phyloP scores from a whole-genome alignment of 306 rosid species.

The Urtica urens region DNA sequence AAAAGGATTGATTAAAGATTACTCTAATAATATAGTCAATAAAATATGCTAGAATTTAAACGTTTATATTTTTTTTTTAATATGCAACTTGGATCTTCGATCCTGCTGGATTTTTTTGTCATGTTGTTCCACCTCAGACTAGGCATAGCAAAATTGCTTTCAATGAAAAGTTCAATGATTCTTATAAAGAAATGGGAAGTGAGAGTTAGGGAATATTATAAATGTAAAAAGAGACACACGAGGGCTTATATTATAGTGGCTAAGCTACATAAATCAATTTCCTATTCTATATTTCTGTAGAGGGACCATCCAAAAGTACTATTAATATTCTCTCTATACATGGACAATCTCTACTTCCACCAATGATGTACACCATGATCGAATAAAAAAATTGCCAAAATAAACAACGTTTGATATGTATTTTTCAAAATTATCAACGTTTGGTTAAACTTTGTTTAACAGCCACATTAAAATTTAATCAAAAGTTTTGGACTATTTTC shows the following conservation, averaged over 20 bases:
- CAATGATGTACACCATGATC: too few relatives aligned
- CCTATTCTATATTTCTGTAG: too few relatives aligned
- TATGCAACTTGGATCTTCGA: constrained; percentile 1
- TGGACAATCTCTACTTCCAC: too few relatives aligned
- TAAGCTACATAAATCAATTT: too few relatives aligned
- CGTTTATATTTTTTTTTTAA: not conserved
- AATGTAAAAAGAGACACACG: not conserved
- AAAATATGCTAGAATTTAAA: not conserved
- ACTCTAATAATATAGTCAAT: not conserved
- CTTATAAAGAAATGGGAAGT: not conserved
- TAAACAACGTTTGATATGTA: too few relatives aligned
- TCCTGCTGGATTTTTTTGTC: constrained; percentile 7
- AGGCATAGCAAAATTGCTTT: not conserved
- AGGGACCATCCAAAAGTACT: not conserved
- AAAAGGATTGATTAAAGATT: not conserved
- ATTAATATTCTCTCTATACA: too few relatives aligned
- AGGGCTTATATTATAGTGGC: not conserved
- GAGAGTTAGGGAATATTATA: not conserved
- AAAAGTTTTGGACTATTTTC: too few relatives aligned
- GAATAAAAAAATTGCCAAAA: too few relatives aligned
- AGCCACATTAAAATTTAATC: too few relatives aligned
- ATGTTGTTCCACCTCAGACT: not conserved
- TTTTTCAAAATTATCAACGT: too few relatives aligned
- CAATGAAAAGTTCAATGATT: constrained; percentile 1
- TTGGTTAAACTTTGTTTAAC: too few relatives aligned